Evolutionary conservation across 306 rosid genomes (phyloP), one percentile per base, ranked within the genome.

Genomic region (Parietaria judaica): DNA sequence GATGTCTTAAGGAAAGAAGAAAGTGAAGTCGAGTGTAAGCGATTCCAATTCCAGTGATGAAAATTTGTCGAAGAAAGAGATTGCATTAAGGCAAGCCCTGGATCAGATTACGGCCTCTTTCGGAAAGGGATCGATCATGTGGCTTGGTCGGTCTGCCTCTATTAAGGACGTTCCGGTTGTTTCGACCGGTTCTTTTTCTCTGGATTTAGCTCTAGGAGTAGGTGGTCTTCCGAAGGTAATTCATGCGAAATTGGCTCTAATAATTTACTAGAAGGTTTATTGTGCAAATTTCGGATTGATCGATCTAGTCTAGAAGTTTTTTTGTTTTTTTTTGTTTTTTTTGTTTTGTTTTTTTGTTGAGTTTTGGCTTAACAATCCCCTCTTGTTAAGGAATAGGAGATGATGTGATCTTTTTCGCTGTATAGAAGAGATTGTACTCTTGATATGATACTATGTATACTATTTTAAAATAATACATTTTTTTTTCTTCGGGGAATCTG

Each of bases 151-250:
- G 56, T 60, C 92, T 8, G 68, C 7, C 46, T 39, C 73, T 50
- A 69, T 74, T 16, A 84, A 60, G 67, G 46, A 74, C 43, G 86
- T 83, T 65, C 92, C 96, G 9, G 98, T 88, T 61, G 76, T 88
- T 12, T 84, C 98, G 63, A 79, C 90, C 3, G 95, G 98, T 70
- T 92, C 95, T 39, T 82, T 88, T 74, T 75, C 85, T 61, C 88
- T 92, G 70, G 98, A 92, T 77, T 1, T 74, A 14, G 96, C 96
- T 4, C 82, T 87, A 11, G 98, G 96, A 71, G 56, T 75, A 17
- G 92, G 89, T 67, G 98, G 98, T 55, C 74, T 91, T 78, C 98
- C 98, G 2, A 85, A 85, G 98, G 98, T 86, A 84, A 49, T 77
- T 38, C 31, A 23, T 23, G 31, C 31, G 45, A 41, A 41, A 41